A percentile compares a stretch with the other conserved stretches of the same genome.
Evolutionary conservation across 306 rosid genomes (phyloP).

Genomic region (Malus fusca): DNA sequence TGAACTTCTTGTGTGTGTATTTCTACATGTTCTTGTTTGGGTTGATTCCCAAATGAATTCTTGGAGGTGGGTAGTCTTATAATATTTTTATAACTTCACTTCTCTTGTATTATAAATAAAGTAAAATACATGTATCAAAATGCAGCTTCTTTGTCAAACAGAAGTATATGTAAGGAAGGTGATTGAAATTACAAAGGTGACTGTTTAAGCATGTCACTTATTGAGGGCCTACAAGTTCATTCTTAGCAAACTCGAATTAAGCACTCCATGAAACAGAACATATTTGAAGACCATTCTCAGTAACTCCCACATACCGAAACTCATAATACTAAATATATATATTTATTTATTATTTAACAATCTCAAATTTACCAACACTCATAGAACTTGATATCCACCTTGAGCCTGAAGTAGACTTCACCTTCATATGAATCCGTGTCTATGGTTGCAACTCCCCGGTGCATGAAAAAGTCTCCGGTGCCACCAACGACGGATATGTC

Average conservation of each 20-base stretch:
- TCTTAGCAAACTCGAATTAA: not conserved
- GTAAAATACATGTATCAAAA: not conserved
- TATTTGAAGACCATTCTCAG: not conserved
- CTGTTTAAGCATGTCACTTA: not conserved
- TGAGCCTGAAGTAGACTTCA: slow-evolving; percentile 63
- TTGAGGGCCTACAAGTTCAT: not conserved
- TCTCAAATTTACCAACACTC: slow-evolving; percentile 49
- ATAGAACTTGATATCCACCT: slow-evolving; percentile 50
- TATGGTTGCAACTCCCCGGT: slow-evolving; percentile 64
- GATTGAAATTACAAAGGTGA: not conserved
- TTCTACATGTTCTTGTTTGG: no score
- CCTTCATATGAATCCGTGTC: slow-evolving; percentile 66
- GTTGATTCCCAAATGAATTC: no score
- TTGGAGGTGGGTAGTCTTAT: not conserved
- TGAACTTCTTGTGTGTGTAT: not conserved
- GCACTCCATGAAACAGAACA: not conserved
- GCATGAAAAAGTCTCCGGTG: slow-evolving; percentile 77
- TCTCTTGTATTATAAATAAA: not conserved
- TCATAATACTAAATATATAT: not conserved
- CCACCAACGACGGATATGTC: slow-evolving; percentile 69
- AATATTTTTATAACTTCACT: not conserved
- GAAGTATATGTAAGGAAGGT: not conserved
- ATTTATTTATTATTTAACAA: not conserved
- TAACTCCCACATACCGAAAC: not conserved
- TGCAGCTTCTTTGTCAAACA: not conserved